A percentile compares a stretch with the other conserved stretches of the same genome.
phyloP scores from a whole-genome alignment of 441 rosid genomes.

The Hura crepitans region DNA sequence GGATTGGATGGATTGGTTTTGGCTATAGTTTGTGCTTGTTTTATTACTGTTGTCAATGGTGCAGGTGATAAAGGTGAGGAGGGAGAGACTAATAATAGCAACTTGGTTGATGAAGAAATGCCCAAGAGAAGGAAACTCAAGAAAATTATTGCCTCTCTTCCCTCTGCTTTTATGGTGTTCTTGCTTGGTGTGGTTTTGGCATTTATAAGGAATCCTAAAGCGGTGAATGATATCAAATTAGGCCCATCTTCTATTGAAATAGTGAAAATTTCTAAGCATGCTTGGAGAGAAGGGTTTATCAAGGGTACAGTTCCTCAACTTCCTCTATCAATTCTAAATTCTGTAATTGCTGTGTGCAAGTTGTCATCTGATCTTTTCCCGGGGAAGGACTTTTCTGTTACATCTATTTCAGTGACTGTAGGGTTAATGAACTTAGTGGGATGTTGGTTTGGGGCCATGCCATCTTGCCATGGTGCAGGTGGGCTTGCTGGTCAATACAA shows the following conservation, averaged over 20 bases:
- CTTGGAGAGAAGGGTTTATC: slow-evolving; percentile 67
- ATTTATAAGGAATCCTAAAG: slow-evolving; percentile 43
- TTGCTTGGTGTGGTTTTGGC: slow-evolving; percentile 54
- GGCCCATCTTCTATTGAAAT: slow-evolving; percentile 52
- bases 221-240: slow-evolving; percentile 36
- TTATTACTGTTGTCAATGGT: slow-evolving; percentile 53
- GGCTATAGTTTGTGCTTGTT: slow-evolving; percentile 55
- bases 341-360: slow-evolving; percentile 62
- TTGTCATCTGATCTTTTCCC: slow-evolving; percentile 62
- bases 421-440: slow-evolving; percentile 69
- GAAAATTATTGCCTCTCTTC: slow-evolving; percentile 37
- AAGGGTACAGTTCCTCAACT: slow-evolving; percentile 66
- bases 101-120: slow-evolving; percentile 12
- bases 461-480: slow-evolving; percentile 69
- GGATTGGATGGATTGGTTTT: slow-evolving; percentile 73
- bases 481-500: slow-evolving; percentile 80
- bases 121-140: slow-evolving; percentile 28
- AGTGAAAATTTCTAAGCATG: slow-evolving; percentile 39
- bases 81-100: slow-evolving; percentile 10
- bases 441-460: slow-evolving; percentile 87
- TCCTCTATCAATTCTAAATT: slow-evolving; percentile 61
- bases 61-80: slow-evolving; percentile 39
- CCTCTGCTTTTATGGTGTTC: slow-evolving; percentile 64
- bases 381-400: slow-evolving; percentile 50
- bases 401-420: slow-evolving; percentile 52